Conservation (phyloP, 306 rosid species). For the Prunus campanulata region DNA sequence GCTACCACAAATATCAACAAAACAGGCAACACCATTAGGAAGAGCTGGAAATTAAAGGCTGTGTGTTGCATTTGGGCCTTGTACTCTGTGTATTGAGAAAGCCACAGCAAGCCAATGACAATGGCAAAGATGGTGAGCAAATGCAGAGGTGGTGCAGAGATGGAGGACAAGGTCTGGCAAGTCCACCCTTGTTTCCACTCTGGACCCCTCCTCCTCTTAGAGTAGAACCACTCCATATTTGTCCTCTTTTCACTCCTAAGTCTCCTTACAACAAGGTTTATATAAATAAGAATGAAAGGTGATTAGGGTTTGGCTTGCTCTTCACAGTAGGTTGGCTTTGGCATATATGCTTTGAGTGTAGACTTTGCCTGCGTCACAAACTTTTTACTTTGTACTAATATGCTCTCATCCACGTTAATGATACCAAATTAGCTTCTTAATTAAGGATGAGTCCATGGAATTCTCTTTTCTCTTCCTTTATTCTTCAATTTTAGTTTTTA, state of each 20-base stretch:
- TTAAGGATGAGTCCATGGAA: not conserved
- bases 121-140: conserved; percentile 60
- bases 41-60: conserved; percentile 42
- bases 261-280: conserved; percentile 3
- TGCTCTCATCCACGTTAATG: conserved; percentile 29
- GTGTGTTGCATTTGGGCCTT: conserved; percentile 40
- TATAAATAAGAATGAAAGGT: not conserved
- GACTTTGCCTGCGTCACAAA: conserved; percentile 20
- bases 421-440: conserved; percentile 26
- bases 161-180: conserved; percentile 45
- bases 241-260: conserved; percentile 3
- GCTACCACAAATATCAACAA: conserved; percentile 43
- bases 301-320: conserved; percentile 27
- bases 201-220: conserved; percentile 63
- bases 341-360: conserved; percentile 87
- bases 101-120: conserved; percentile 57
- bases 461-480: not conserved
- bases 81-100: conserved; percentile 49
- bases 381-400: conserved; percentile 28
- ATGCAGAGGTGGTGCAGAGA: conserved; percentile 59
- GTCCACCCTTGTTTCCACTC: conserved; percentile 67
- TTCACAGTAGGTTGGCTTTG: conserved; percentile 32
- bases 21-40: conserved; percentile 50
- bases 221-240: conserved; percentile 58
- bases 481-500: not conserved